Evolutionary conservation across 2,329 filamentous ascomycete genomes (phyloP).

Genomic region (Westerdykella ornata): DNA sequence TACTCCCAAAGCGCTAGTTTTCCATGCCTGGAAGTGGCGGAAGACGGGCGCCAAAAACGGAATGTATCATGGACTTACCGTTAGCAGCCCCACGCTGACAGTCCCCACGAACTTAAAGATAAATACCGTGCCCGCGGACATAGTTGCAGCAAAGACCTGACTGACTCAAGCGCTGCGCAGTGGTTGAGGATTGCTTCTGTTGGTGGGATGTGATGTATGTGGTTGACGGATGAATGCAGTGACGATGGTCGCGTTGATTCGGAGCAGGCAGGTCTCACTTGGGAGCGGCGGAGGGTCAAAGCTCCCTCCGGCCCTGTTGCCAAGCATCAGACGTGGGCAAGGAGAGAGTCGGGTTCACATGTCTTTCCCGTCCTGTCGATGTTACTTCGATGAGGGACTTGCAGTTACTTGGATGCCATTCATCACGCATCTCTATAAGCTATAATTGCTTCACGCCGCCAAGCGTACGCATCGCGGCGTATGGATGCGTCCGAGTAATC

Average conservation of each 20-base stretch:
- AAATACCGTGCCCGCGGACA: conserved; percentile 65
- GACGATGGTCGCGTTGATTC: background rate
- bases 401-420: too few relatives aligned
- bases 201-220: background rate
- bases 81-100: conserved; percentile 78
- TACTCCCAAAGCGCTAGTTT: background rate
- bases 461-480: too few relatives aligned
- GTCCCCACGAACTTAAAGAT: conserved; percentile 90
- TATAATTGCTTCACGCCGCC: background rate
- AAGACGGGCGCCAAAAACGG: background rate
- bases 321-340: too few relatives aligned
- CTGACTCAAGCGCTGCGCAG: conserved; percentile 2
- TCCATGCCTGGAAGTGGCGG: conserved; percentile 5
- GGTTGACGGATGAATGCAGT: background rate
- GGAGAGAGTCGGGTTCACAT: too few relatives aligned
- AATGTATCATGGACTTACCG: conserved; percentile 52
- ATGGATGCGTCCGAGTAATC: too few relatives aligned
- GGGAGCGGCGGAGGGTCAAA: background rate
- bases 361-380: background rate
- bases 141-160: conserved; percentile 14
- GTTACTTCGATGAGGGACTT: background rate
- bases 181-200: conserved; percentile 1
- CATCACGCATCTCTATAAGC: too few relatives aligned
- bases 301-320: background rate
- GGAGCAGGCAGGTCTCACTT: background rate